Base-by-base conservation (phyloP, 306 rosid genomes). In the Dryas octopetala region DNA sequence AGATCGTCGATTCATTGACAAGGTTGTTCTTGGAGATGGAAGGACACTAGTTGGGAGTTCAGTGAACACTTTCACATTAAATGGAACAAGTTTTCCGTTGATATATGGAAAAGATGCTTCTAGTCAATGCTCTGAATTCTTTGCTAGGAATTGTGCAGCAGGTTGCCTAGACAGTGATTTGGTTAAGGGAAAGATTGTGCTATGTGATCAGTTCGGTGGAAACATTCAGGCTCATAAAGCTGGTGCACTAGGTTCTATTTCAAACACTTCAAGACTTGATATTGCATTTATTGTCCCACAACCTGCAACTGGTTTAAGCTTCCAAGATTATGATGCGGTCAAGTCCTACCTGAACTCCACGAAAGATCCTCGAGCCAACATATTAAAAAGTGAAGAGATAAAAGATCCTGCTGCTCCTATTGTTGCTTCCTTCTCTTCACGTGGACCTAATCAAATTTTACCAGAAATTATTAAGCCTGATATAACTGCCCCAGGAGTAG, bases 351-450 rank as follows among this genome's bases (percentile, higher is more conserved):
- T 43, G 52, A 26, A 55, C 71, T 67, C 72, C 62, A 79, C 40
- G 71, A 83, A 3, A 46, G 15, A 68, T 9, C 81, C 84, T 2
- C 68, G 5, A 45, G 86, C 72, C 1, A 79, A 17, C 26, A 75
- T 83, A 55, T 17, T 41, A 38, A 75, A 66, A 58, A 79, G 86
- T 45, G 73, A 59, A 28, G 58, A 5, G 53, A 46, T 32, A 28
- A 54, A 65, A 50, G 79, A 83, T 61, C 52, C 62, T 12, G 41
- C 38, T 11, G 79, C 86, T 9, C 86, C 86, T 8, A 55, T 11
- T 59, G 83, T 83, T 16, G 84, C 69, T 76, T 76, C 81, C 48
- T 83, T 83, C 55, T 83, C 84, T 75, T 83, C 86, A n/a, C 77
- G 84, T 8, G 84, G 86, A 23, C 86, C 86, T 14, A 79, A 79